Base-by-base conservation (phyloP, 2,329 filamentous ascomycete genomes). In the Periconia sp. region DNA sequence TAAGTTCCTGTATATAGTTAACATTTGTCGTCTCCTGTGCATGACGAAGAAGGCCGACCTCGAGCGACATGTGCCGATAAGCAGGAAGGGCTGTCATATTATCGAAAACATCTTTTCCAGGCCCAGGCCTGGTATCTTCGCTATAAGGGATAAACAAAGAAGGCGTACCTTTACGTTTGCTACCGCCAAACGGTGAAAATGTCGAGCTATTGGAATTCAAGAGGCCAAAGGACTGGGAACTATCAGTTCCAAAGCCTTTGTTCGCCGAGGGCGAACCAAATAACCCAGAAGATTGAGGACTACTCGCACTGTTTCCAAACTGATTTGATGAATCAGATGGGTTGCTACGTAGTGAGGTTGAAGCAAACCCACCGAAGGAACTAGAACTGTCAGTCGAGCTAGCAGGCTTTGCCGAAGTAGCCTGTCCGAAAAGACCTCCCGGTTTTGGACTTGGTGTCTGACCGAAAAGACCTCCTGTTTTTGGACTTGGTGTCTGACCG, bases 1-100 rank as follows among this genome's bases (percentile, higher is more conserved):
- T 47, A 47, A 47, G 45, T 47, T 47, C 45, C 45, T 47, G 45
- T 47, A 40, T 17, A 47, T 47, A 47, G 31, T 47, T 47, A 47
- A 31, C 45, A 47, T 47, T 40, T 47, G 23, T 47, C 45, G 45
- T 31, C 33, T 47, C 45, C 33, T 47, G 17, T 47, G 30, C 45
- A 47, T 47, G 30, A 47, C 45, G 45, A 47, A 47, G 45, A 31
- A 47, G 31, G 45, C 45, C 45, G 45, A 47, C 45, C 45, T 47
- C 45, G 45, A 47, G 45, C 45, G 45, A 47, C 45, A 47, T 47
- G 45, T 47, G 40, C 45, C 31, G 45, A 47, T 47, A 47, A 47
- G 45, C 45, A 47, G 45, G 45, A 47, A 47, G 45, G 45, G 45
- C 45, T 40, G 45, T 47, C 40, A 40, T 31, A 40, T 18, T 40